Evolutionary conservation across 352 stramenopile species (phyloP).

Genomic region (Pythium sukuiense): DNA sequence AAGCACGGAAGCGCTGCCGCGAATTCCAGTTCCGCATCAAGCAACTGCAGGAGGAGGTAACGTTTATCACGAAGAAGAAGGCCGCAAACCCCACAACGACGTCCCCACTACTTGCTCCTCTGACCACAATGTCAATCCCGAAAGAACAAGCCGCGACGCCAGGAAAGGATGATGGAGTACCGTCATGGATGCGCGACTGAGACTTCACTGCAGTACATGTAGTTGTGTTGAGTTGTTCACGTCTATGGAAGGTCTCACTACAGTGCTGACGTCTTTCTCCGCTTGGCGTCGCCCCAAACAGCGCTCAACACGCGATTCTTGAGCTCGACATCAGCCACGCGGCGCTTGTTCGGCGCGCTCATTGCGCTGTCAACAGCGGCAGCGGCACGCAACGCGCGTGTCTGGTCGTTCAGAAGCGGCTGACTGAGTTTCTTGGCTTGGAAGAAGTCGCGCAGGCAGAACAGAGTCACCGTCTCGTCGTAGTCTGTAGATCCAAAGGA

Average conservation of each 20-base stretch:
- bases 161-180: constrained; percentile 18
- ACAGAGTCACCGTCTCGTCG: constrained; percentile 75
- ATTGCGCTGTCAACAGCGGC: constrained; percentile 12
- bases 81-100: neutral
- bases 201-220: constrained; percentile 1
- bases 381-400: constrained; percentile 54
- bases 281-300: constrained; percentile 25
- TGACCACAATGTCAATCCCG: neutral
- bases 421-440: constrained; percentile 70
- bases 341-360: constrained; percentile 33
- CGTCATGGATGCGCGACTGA: constrained; percentile 27
- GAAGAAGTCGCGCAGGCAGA: constrained; percentile 76
- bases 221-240: constrained; percentile 3
- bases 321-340: constrained; percentile 25
- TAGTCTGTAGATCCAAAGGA: constrained; percentile 44
- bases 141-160: neutral
- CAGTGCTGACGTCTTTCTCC: constrained; percentile 16
- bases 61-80: constrained; percentile 52
- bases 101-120: neutral
- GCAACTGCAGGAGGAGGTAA: constrained; percentile 69
- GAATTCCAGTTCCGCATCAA: constrained; percentile 64
- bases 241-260: neutral
- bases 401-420: constrained; percentile 74
- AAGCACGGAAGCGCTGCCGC: constrained; percentile 46
- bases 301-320: constrained; percentile 47